These are phyloP conservation scores for Fraxinus albicans DNA, from an alignment of 305 asterid genomes.

Conservation along the genomic window DNA sequence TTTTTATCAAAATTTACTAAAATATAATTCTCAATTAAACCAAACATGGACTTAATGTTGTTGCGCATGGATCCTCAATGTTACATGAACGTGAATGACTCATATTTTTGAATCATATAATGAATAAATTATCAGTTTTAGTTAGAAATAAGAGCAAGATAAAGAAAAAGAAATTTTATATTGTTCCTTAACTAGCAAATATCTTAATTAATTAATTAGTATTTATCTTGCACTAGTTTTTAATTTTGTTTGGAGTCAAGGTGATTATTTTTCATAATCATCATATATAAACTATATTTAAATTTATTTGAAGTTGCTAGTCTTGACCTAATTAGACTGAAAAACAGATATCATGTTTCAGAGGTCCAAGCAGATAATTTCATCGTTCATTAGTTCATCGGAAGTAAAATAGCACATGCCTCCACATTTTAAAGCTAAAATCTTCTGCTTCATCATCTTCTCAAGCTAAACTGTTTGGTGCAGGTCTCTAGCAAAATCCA, in stretches of 20 bases:
- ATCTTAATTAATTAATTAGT: not conserved
- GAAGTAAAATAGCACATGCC: not conserved
- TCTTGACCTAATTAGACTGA: constrained; percentile 22
- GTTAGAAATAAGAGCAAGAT: not conserved
- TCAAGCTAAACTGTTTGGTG: not conserved
- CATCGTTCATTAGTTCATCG: constrained; percentile 2
- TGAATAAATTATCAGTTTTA: not conserved
- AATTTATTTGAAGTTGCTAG: no score
- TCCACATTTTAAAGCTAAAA: not conserved
- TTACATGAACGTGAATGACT: not conserved
- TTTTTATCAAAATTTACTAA: no score
- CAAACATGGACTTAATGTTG: not conserved
- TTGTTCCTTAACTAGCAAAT: not conserved
- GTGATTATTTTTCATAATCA: no score
- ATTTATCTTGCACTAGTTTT: not conserved
- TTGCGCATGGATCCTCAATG: not conserved
- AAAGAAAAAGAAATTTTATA: not conserved
- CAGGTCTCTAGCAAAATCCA: not conserved
- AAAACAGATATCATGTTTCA: constrained; percentile 3
- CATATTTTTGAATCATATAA: not conserved
- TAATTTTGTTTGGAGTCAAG: not conserved
- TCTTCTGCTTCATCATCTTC: not conserved
- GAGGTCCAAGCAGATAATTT: not conserved
- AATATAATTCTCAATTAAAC: no score
- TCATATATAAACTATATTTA: no score